Conservation (phyloP, 2,329 filamentous ascomycete species). For the Penicillium sclerotigenum region DNA sequence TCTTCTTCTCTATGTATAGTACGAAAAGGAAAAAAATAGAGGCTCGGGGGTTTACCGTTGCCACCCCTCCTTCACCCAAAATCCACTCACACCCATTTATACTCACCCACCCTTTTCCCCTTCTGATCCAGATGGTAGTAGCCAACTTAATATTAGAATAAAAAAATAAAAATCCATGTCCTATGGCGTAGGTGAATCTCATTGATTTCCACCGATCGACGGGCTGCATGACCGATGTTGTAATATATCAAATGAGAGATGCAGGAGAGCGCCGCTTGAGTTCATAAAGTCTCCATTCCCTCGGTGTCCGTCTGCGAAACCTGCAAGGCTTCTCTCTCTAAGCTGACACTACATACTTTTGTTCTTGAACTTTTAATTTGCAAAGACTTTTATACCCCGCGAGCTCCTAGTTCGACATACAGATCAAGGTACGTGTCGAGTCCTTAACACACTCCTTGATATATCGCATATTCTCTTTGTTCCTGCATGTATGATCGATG, state of each 20-base stretch:
- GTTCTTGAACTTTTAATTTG: constrained; percentile 17
- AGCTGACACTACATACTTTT: constrained; percentile 21
- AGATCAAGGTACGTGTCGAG: constrained; percentile 16
- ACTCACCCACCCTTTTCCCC: constrained; percentile 10
- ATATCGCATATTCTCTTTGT: neutral
- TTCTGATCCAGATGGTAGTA: constrained; percentile 7
- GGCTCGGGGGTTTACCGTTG: constrained; percentile 21
- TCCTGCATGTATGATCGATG: constrained; percentile 5
- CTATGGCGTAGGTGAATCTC: constrained; percentile 37
- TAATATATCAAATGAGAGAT: constrained; percentile 46
- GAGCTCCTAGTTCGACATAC: constrained; percentile 7
- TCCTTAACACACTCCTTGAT: neutral
- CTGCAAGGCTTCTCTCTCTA: constrained; percentile 26
- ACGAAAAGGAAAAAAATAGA: constrained; percentile 5
- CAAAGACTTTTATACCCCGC: constrained; percentile 11
- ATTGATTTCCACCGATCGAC: constrained; percentile 42
- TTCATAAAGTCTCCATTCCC: constrained; percentile 37
- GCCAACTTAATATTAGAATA: constrained; percentile 5
- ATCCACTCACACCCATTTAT: constrained; percentile 1
- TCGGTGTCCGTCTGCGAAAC: constrained; percentile 19
- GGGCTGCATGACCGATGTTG: constrained; percentile 45
- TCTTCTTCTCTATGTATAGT: constrained; percentile 8
- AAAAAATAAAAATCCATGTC: constrained; percentile 21
- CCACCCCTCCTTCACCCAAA: constrained; percentile 15
- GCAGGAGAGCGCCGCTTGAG: constrained; percentile 34